Evolutionary conservation across 495 filamentous ascomycete species (phyloP).

Genomic region (Evernia prunastri): DNA sequence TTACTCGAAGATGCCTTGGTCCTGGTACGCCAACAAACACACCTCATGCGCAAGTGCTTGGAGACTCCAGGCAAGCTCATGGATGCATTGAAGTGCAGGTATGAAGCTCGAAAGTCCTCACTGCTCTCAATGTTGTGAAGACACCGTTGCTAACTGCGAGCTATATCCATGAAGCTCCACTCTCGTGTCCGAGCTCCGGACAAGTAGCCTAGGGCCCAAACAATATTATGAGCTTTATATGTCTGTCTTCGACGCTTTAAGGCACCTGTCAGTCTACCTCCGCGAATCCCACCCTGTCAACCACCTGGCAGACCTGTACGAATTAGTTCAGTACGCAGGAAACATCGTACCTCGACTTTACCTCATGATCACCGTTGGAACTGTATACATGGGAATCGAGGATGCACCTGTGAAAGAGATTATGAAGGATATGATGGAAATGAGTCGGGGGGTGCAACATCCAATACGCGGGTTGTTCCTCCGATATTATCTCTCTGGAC

Average conservation of each 20-base stretch:
- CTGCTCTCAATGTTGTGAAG: neutral
- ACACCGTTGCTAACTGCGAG: conserved; percentile 13
- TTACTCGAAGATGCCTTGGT: conserved; percentile 94
- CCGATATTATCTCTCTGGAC: conserved; percentile 89
- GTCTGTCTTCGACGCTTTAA: conserved; percentile 95
- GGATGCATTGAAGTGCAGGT: conserved; percentile 99
- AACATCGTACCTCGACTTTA: conserved; percentile 96
- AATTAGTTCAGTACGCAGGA: conserved; percentile 97
- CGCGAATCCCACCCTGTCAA: conserved; percentile 96
- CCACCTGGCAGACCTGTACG: conserved; percentile 95
- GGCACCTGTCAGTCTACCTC: conserved; percentile 92
- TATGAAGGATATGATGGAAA: conserved; percentile 99
- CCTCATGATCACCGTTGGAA: conserved; percentile 97
- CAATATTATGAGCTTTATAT: conserved; percentile 99
- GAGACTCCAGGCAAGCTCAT: conserved; percentile 98
- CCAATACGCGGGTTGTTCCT: conserved; percentile 91
- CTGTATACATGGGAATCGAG: conserved; percentile 96
- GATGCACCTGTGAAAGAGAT: conserved; percentile 99
- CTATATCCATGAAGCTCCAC: conserved; percentile 61
- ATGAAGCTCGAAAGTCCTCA: conserved; percentile 3
- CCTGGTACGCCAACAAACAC: conserved; percentile 92
- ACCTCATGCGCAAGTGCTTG: conserved; percentile 92
- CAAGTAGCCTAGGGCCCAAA: conserved; percentile 89
- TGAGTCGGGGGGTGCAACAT: conserved; percentile 96
- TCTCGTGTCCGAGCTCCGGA: conserved; percentile 92